These are phyloP conservation scores for Lojkania enalia DNA, from an alignment of 2,329 filamentous ascomycete species.

Conservation along the genomic window DNA sequence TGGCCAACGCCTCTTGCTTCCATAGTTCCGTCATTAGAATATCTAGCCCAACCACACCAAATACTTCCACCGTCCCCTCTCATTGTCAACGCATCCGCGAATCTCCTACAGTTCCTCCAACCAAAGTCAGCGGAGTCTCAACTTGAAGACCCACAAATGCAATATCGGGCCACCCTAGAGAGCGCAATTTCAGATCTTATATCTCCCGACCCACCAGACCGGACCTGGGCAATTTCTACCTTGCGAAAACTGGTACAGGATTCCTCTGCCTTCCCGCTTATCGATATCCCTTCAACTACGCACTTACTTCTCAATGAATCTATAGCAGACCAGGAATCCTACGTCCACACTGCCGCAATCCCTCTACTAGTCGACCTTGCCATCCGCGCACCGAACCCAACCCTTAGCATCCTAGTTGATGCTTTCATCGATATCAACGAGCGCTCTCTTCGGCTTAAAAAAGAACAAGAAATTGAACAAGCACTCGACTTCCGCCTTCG, in stretches of 20 bases:
- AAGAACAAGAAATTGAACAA: conserved; percentile 32
- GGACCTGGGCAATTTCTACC: conserved; percentile 40
- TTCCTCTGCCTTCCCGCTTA: conserved; percentile 55
- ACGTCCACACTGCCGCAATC: conserved; percentile 70
- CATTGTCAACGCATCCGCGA: conserved; percentile 30
- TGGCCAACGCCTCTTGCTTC: conserved; percentile 23
- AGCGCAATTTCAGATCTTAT: conserved; percentile 31
- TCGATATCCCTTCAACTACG: conserved; percentile 68
- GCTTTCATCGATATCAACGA: conserved; percentile 68
- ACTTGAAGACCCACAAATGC: conserved; percentile 52
- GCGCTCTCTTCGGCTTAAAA: conserved; percentile 27
- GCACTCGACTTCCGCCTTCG: conserved; percentile 66
- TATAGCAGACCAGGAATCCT: conserved; percentile 69
- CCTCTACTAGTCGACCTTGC: conserved; percentile 66
- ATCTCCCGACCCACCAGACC: conserved; percentile 41
- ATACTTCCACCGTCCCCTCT: conserved; percentile 18
- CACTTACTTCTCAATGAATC: conserved; percentile 67
- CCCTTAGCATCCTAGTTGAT: conserved; percentile 65
- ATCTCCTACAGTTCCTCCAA: conserved; percentile 56
- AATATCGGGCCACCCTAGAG: conserved; percentile 37
- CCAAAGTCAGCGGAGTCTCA: conserved; percentile 27
- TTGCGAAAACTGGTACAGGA: conserved; percentile 54
- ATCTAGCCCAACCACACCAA: conserved; percentile 22
- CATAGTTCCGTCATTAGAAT: conserved; percentile 29
- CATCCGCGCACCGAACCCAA: conserved; percentile 63